Evolutionary conservation across 192 early-diverging fungal species (phyloP).

Genomic region (Umbelopsis vinacea): DNA sequence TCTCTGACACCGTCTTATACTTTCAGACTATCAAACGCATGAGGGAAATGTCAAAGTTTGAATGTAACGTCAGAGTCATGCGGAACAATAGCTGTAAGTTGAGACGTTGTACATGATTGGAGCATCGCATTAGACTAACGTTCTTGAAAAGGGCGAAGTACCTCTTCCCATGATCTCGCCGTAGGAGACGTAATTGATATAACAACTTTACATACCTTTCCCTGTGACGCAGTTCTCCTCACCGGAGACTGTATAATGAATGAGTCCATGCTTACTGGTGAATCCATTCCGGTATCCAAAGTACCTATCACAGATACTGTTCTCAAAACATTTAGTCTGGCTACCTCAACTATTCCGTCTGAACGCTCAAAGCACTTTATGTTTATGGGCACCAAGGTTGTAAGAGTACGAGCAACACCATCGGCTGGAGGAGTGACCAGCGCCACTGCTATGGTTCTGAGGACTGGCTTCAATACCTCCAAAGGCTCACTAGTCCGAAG

Average conservation of each 20-base stretch:
- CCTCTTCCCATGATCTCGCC: slow-evolving; percentile 69
- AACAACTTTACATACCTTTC: slow-evolving; percentile 65
- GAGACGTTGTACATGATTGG: slow-evolving; percentile 22
- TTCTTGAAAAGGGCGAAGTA: slow-evolving; percentile 29
- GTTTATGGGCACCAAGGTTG: slow-evolving; percentile 92
- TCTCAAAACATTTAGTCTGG: slow-evolving; percentile 67
- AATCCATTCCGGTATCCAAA: slow-evolving; percentile 95
- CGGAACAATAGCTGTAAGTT: slow-evolving; percentile 66
- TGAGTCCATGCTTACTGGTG: slow-evolving; percentile 98
- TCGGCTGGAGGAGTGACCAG: slow-evolving; percentile 45
- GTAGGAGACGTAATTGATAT: slow-evolving; percentile 96
- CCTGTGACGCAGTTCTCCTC: slow-evolving; percentile 93
- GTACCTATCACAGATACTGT: slow-evolving; percentile 70
- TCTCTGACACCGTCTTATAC: slow-evolving; percentile 44
- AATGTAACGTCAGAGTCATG: slow-evolving; percentile 77
- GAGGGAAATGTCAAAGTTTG: slow-evolving; percentile 87
- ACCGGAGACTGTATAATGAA: slow-evolving; percentile 97
- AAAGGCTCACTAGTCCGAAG: slow-evolving; percentile 95
- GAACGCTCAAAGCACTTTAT: slow-evolving; percentile 86
- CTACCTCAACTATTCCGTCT: slow-evolving; percentile 70
- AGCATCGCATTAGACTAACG: slow-evolving; percentile 36
- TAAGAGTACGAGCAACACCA: slow-evolving; percentile 66
- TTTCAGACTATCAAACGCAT: slow-evolving; percentile 70
- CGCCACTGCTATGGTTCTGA: slow-evolving; percentile 85
- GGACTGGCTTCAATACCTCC: slow-evolving; percentile 95